Percentiles rank a stretch among this genome's conserved stretches.
phyloP scores from a whole-genome alignment of 2,329 filamentous ascomycete genomes.

The Blumeriella jaapii region DNA sequence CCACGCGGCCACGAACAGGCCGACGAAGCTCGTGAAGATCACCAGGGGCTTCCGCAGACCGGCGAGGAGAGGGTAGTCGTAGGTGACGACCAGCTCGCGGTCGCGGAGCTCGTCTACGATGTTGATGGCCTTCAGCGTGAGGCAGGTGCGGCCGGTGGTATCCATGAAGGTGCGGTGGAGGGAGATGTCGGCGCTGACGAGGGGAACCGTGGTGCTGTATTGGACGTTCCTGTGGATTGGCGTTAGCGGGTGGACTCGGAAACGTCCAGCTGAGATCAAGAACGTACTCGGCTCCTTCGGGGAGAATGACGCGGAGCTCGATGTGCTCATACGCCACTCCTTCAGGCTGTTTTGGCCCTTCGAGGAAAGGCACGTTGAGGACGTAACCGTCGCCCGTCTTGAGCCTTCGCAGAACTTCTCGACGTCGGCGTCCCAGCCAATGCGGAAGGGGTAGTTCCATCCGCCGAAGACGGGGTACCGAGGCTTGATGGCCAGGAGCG shows the following conservation, averaged over 20 bases:
- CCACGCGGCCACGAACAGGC: slow-evolving; percentile 67
- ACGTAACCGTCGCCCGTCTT: slow-evolving; percentile 60
- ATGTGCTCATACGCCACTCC: slow-evolving; percentile 78
- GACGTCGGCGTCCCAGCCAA: slow-evolving; percentile 89
- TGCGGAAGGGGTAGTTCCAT: slow-evolving; percentile 96
- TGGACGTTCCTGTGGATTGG: slow-evolving; percentile 66
- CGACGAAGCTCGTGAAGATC: slow-evolving; percentile 60
- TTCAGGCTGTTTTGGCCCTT: slow-evolving; percentile 78
- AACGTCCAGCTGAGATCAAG: slow-evolving; percentile 33
- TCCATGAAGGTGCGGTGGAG: slow-evolving; percentile 89
- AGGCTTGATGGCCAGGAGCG: slow-evolving; percentile 81
- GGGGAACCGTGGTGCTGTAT: slow-evolving; percentile 62
- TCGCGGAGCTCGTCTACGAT: slow-evolving; percentile 84
- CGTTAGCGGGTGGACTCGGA: slow-evolving; percentile 30
- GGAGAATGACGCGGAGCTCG: slow-evolving; percentile 71
- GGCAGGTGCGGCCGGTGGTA: slow-evolving; percentile 73
- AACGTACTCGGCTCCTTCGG: slow-evolving; percentile 77
- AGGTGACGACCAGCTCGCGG: slow-evolving; percentile 72
- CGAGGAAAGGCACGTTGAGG: slow-evolving; percentile 83
- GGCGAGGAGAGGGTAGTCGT: slow-evolving; percentile 68
- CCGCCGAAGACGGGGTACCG: slow-evolving; percentile 94
- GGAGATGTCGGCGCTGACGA: slow-evolving; percentile 46
- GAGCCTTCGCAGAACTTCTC: slow-evolving; percentile 56
- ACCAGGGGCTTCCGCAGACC: slow-evolving; percentile 78
- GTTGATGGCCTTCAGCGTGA: slow-evolving; percentile 73